A percentile compares a stretch with the other conserved stretches of the same genome.
Conservation (phyloP, 441 rosid species). For the Eugenia klotzschiana region DNA sequence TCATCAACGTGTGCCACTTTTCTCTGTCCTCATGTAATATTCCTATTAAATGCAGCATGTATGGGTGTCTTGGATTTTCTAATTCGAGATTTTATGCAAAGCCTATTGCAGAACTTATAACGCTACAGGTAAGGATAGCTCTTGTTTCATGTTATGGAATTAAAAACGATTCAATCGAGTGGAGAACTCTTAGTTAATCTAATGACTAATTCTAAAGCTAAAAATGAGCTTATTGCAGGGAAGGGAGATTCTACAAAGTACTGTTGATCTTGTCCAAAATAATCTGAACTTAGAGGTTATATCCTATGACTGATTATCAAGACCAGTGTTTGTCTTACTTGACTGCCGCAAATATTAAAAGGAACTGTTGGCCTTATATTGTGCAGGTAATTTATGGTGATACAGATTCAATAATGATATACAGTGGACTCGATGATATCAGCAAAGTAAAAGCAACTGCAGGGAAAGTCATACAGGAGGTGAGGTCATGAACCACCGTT, state of each 20-base stretch:
- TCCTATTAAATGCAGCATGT: slow-evolving; percentile 49
- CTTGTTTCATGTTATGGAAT: background rate
- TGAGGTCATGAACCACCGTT: slow-evolving; percentile 7
- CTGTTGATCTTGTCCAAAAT: slow-evolving; percentile 89
- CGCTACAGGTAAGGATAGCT: slow-evolving; percentile 52
- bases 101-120: slow-evolving; percentile 91
- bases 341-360: slow-evolving; percentile 4
- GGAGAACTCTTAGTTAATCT: background rate
- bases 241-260: slow-evolving; percentile 86
- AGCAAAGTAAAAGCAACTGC: slow-evolving; percentile 62
- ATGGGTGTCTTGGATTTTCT: slow-evolving; percentile 97
- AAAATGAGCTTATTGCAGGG: slow-evolving; percentile 42
- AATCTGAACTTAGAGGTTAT: slow-evolving; percentile 79
- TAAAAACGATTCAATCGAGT: background rate
- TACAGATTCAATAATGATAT: slow-evolving; percentile 97
- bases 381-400: slow-evolving; percentile 90
- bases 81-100: slow-evolving; percentile 96
- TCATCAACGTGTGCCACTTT: background rate
- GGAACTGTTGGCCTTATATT: slow-evolving; percentile 10
- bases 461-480: slow-evolving; percentile 83
- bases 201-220: background rate
- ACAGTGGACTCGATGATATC: slow-evolving; percentile 80
- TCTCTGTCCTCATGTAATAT: background rate
- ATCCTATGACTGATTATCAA: background rate
- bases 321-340: slow-evolving; percentile 1